Percentiles rank a stretch among this genome's conserved stretches.
phyloP scores from a whole-genome alignment of 257 asterid genomes.

The Primulina tabacum region DNA sequence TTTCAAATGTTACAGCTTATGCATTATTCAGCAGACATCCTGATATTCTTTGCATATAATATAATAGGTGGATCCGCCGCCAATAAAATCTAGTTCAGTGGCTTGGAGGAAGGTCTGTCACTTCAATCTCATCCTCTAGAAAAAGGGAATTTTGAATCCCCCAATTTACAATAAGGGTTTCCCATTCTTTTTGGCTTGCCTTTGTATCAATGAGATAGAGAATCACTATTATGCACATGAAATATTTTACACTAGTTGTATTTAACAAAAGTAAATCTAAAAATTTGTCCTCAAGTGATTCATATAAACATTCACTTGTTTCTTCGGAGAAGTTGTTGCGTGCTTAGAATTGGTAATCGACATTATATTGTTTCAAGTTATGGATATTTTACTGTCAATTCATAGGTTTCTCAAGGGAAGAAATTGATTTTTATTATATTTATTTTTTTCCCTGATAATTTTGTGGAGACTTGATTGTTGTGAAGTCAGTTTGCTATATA shows the following conservation, averaged over 20 bases:
- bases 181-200: background rate
- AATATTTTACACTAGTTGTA: background rate
- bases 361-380: background rate
- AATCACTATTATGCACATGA: background rate
- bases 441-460: background rate
- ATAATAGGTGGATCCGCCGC: slow-evolving; percentile 62
- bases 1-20: background rate
- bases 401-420: background rate
- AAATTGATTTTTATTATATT: no score
- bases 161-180: background rate
- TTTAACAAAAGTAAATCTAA: background rate
- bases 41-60: slow-evolving; percentile 20
- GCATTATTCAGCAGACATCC: slow-evolving; percentile 5
- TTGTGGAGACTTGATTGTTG: background rate
- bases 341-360: background rate
- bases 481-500: background rate
- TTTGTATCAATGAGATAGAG: no score
- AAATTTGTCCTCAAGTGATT: background rate
- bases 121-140: slow-evolving; percentile 12
- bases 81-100: slow-evolving; percentile 41
- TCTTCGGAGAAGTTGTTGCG: background rate
- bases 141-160: background rate
- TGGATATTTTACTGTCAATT: background rate
- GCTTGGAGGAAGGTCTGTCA: slow-evolving; percentile 60
- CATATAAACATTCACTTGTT: background rate